A percentile compares a stretch with the other conserved stretches of the same genome.
These are phyloP conservation scores for Cryptococcus sp. DNA, from an alignment of 1,284 basidiomycete species.

Conservation along the genomic window DNA sequence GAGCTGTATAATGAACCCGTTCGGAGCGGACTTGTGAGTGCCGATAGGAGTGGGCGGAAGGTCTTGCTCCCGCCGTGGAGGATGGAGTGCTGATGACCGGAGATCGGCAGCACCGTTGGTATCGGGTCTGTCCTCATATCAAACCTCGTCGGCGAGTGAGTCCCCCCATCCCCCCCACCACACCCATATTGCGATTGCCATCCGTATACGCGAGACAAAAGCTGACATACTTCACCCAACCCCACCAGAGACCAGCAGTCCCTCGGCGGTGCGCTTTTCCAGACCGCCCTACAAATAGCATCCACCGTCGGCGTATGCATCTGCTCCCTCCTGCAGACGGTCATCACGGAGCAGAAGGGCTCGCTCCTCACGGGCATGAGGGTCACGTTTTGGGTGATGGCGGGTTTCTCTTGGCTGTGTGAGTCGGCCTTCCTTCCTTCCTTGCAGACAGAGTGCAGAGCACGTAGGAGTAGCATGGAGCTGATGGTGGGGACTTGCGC, in stretches of 20 bases:
- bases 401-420: slow-evolving; percentile 24
- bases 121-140: slow-evolving; percentile 1
- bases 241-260: slow-evolving; percentile 62
- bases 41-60: too few relatives aligned
- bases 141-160: background rate
- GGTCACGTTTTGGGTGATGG: slow-evolving; percentile 26
- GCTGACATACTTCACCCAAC: background rate
- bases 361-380: slow-evolving; percentile 21
- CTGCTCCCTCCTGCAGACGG: slow-evolving; percentile 18
- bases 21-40: slow-evolving; percentile 13
- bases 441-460: too few relatives aligned
- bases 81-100: too few relatives aligned
- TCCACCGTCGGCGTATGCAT: slow-evolving; percentile 31
- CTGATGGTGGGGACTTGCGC: too few relatives aligned
- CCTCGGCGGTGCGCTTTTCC: slow-evolving; percentile 63
- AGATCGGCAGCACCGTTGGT: slow-evolving; percentile 14
- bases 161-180: too few relatives aligned
- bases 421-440: background rate
- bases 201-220: background rate
- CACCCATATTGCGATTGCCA: too few relatives aligned
- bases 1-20: slow-evolving; percentile 29
- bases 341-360: slow-evolving; percentile 8
- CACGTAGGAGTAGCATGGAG: background rate
- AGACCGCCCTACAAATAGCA: slow-evolving; percentile 34
- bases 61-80: too few relatives aligned